Evolutionary conservation across 768 basidiomycete species (phyloP).

Genomic region (Rubroboletus satanas): DNA sequence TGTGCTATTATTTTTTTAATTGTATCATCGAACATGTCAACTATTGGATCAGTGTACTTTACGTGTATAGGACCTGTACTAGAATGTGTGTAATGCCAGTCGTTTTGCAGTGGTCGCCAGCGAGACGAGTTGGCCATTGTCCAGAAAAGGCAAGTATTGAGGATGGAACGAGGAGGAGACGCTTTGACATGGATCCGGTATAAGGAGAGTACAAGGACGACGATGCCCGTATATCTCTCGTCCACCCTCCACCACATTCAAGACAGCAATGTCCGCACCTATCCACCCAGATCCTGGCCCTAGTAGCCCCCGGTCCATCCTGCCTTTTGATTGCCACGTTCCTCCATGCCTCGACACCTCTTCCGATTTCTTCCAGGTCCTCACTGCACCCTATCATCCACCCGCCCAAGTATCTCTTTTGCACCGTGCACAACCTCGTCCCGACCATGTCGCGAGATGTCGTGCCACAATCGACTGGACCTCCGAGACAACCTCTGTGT

Average conservation of each 20-base stretch:
- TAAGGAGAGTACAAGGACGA: conserved; percentile 20
- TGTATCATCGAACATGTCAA: conserved; percentile 20
- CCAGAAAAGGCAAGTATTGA: conserved; percentile 34
- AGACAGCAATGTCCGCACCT: conserved; percentile 10
- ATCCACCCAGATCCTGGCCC: conserved; percentile 18
- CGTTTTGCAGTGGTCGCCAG: conserved; percentile 17
- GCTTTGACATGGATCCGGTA: conserved; percentile 30
- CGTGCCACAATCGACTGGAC: conserved; percentile 30
- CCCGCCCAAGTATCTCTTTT: neutral
- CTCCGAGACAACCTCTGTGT: neutral
- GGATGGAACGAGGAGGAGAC: conserved; percentile 17
- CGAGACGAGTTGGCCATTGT: conserved; percentile 22
- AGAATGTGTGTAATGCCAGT: conserved; percentile 8
- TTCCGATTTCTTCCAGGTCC: conserved; percentile 30
- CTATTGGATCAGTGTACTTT: conserved; percentile 6
- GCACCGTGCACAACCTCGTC: conserved; percentile 14
- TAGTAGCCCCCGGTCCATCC: conserved; percentile 14
- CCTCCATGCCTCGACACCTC: conserved; percentile 21
- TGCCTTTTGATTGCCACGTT: conserved; percentile 3
- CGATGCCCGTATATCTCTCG: conserved; percentile 14
- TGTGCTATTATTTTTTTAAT: neutral
- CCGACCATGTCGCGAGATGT: conserved; percentile 24
- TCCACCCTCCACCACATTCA: neutral
- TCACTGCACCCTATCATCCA: conserved; percentile 25
- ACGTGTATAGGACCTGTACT: conserved; percentile 16